phyloP scores from a whole-genome alignment of 352 stramenopile genomes.

The Pythium oligandrum region DNA sequence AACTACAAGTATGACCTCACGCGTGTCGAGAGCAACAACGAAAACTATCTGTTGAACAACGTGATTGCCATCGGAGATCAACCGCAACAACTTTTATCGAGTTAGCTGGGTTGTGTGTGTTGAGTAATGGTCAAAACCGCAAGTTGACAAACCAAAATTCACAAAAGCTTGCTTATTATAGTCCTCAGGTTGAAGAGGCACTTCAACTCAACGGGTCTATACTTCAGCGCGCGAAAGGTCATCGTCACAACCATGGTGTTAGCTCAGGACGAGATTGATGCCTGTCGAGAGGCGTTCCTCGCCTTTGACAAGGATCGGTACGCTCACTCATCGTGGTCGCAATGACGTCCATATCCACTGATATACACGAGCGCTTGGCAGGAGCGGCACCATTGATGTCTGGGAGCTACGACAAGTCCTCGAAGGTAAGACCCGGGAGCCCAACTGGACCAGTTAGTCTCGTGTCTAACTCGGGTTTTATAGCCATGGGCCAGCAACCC shows the following conservation, averaged over 20 bases:
- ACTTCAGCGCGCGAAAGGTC: neutral
- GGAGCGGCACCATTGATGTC: constrained; percentile 94
- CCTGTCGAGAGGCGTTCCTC: constrained; percentile 94
- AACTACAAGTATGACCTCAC: constrained; percentile 86
- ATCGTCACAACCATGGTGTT: constrained; percentile 55
- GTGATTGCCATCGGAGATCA: constrained; percentile 70
- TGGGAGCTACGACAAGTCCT: constrained; percentile 92
- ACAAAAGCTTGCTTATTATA: too few relatives aligned
- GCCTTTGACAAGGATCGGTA: constrained; percentile 96
- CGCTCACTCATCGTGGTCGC: neutral
- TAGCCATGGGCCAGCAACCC: constrained; percentile 95
- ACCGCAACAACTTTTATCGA: constrained; percentile 40
- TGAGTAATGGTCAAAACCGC: too few relatives aligned
- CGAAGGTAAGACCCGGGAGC: constrained; percentile 58
- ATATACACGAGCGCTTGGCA: constrained; percentile 7
- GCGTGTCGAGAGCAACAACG: constrained; percentile 75
- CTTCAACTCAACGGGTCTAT: too few relatives aligned
- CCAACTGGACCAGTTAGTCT: neutral
- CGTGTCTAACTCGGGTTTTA: neutral
- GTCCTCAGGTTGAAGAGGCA: too few relatives aligned
- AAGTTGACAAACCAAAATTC: too few relatives aligned
- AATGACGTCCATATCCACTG: too few relatives aligned
- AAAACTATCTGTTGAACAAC: constrained; percentile 79
- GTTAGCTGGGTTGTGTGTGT: too few relatives aligned
- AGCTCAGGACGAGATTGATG: constrained; percentile 95